Base-by-base conservation (phyloP, 352 stramenopile genomes). In the Phytopythium chamaehyphon region DNA sequence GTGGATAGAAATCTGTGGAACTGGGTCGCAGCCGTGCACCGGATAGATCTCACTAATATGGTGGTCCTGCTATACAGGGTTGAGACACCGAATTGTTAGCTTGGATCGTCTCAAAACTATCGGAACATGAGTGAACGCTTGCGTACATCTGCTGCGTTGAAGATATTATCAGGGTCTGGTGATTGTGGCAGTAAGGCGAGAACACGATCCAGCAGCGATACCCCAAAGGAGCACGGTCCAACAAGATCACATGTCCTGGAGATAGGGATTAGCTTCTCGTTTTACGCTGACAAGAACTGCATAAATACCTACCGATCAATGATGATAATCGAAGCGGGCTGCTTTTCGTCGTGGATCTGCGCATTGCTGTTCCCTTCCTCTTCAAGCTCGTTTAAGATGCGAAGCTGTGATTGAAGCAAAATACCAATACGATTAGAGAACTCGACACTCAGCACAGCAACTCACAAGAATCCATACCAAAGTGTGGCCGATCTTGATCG, bases 401-500 rank as follows among this genome's bases (percentile, higher is more conserved):
- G 64, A 45, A 84, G 62, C 69, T 78, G 52, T 15, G 22, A 7
- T 43, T 11, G 16, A 6, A 44, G 16, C 39, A 44, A 23, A 18
- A 43, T 43, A 26, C 22, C 18, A 4, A 6, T 21, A 9, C n/a
- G 36, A 40, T 15, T 14, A 38, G 1, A n/a, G 23, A 5, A 37
- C 7, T 5, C 47, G 19, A 51, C 22, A 52, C 35, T 39, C 2
- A 56, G 14, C 23, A 11, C 9, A 12, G 16, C n/a, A 23, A 53
- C 65, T 40, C n/a, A n/a, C n/a, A n/a, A n/a, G n/a, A n/a, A n/a
- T n/a, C n/a, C n/a, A n/a, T 50, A 83, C 72, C 49, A 93, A 47
- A 7, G 82, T 93, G 50, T 93, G 76, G 9, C 82, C 82, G 21
- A 93, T 84, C 53, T 93, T 93, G 33, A 90, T 61, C 9, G 78